A percentile compares a stretch with the other conserved stretches of the same genome.
phyloP scores from a whole-genome alignment of 768 basidiomycete genomes.

The Agrocybe chaxingu region DNA sequence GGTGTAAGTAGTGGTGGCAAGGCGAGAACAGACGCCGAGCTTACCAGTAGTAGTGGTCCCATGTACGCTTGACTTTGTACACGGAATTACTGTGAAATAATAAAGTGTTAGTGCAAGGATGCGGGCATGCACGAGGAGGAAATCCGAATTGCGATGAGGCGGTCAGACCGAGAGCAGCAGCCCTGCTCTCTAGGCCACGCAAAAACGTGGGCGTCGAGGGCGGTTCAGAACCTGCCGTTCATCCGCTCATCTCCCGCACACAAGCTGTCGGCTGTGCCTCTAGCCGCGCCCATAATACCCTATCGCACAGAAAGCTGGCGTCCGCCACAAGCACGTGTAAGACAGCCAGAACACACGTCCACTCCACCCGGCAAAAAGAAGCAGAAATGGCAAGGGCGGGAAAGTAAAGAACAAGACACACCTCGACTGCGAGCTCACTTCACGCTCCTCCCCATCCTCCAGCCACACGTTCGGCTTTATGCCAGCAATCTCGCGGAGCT shows the following conservation, averaged over 20 bases:
- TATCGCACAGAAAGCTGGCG: too few species aligned
- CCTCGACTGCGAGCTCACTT: constrained; percentile 41
- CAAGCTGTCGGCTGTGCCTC: too few species aligned
- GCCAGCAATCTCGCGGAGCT: constrained; percentile 49
- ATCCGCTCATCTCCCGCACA: too few species aligned
- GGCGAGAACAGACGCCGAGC: constrained; percentile 2
- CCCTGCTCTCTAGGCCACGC: too few species aligned
- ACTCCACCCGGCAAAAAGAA: neutral
- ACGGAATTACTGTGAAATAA: constrained; percentile 29
- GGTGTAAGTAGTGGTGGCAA: neutral
- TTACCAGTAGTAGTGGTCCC: constrained; percentile 38
- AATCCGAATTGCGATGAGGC: neutral
- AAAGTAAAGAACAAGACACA: constrained; percentile 8
- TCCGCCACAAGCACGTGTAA: too few species aligned
- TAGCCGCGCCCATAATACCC: too few species aligned
- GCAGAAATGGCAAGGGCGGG: neutral
- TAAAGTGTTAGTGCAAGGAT: constrained; percentile 1
- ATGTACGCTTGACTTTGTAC: constrained; percentile 41
- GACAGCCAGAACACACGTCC: neutral
- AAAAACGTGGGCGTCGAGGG: too few species aligned
- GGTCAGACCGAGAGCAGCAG: neutral
- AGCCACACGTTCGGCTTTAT: constrained; percentile 46
- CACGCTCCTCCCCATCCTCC: constrained; percentile 44
- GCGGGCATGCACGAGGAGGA: neutral
- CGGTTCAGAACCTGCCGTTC: too few species aligned